A percentile compares a stretch with the other conserved stretches of the same genome.
Conservation (phyloP, 192 early-diverging fungal species). For the Entomortierella lignicola region DNA sequence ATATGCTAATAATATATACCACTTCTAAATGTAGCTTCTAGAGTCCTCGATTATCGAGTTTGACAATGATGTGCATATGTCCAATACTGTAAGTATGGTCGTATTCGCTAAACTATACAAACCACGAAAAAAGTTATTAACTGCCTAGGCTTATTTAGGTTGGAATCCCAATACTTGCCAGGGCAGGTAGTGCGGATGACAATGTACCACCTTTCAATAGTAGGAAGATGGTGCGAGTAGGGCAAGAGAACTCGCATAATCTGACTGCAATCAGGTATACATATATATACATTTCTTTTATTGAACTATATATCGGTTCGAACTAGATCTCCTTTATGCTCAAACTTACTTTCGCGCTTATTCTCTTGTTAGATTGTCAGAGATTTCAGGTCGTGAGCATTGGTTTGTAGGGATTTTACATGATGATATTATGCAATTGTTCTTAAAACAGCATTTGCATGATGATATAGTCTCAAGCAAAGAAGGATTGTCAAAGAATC, state of each 20-base stretch:
- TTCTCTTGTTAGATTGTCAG: constrained; percentile 63
- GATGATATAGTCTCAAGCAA: constrained; percentile 7
- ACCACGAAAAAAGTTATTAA: background rate
- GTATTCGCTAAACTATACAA: background rate
- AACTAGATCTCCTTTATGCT: too few species aligned
- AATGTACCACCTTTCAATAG: constrained; percentile 82
- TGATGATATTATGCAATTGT: constrained; percentile 62
- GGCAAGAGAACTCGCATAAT: constrained; percentile 71
- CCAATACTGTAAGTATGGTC: constrained; percentile 66
- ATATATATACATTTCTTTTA: too few species aligned
- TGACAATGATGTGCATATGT: constrained; percentile 77
- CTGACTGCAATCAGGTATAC: constrained; percentile 60
- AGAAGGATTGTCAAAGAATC: background rate
- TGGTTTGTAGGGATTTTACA: constrained; percentile 73
- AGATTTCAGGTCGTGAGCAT: constrained; percentile 70
- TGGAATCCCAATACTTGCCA: constrained; percentile 71
- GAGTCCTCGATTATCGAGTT: constrained; percentile 80
- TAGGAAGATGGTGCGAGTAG: constrained; percentile 68
- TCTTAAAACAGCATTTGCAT: constrained; percentile 57
- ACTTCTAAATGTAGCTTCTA: constrained; percentile 58
- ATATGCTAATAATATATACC: background rate
- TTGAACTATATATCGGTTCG: too few species aligned
- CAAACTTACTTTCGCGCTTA: too few species aligned
- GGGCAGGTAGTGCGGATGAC: constrained; percentile 71
- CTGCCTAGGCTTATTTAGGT: constrained; percentile 52